These are phyloP conservation scores for Corylus americana DNA, from an alignment of 306 rosid species.

Conservation along the genomic window DNA sequence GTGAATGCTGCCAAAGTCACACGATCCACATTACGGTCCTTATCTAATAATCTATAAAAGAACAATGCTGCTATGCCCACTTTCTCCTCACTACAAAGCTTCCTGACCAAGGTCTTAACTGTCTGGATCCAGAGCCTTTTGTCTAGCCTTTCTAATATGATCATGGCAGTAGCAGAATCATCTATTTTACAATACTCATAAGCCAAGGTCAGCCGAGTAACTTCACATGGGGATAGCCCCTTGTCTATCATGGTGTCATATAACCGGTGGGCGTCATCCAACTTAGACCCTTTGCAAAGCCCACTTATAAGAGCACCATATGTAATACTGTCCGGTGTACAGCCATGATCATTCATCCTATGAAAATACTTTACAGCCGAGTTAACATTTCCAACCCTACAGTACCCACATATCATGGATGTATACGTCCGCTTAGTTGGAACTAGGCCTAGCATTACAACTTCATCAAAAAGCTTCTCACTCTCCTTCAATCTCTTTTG, in stretches of 20 bases:
- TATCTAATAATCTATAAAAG: slow-evolving; percentile 69
- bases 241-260: slow-evolving; percentile 70
- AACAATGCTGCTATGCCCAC: slow-evolving; percentile 87
- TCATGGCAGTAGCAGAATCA: slow-evolving; percentile 64
- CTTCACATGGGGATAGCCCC: slow-evolving; percentile 85
- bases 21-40: slow-evolving; percentile 58
- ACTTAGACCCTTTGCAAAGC: slow-evolving; percentile 68
- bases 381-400: slow-evolving; percentile 55
- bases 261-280: slow-evolving; percentile 64
- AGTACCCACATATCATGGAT: slow-evolving; percentile 87
- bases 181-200: slow-evolving; percentile 75
- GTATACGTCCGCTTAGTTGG: slow-evolving; percentile 84
- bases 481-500: slow-evolving; percentile 65
- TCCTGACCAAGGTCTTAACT: slow-evolving; percentile 67
- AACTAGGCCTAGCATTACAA: slow-evolving; percentile 51
- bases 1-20: slow-evolving; percentile 74
- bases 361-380: slow-evolving; percentile 62
- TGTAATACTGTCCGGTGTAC: slow-evolving; percentile 63
- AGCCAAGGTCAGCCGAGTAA: slow-evolving; percentile 76
- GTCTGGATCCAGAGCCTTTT: slow-evolving; percentile 73
- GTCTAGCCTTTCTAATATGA: slow-evolving; percentile 64
- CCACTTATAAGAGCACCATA: slow-evolving; percentile 87
- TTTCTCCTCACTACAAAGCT: slow-evolving; percentile 73
- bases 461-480: slow-evolving; percentile 60
- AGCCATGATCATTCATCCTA: slow-evolving; percentile 69